Evolutionary conservation across 345 rosid species (phyloP).

Genomic region (Eucalyptus viminalis): DNA sequence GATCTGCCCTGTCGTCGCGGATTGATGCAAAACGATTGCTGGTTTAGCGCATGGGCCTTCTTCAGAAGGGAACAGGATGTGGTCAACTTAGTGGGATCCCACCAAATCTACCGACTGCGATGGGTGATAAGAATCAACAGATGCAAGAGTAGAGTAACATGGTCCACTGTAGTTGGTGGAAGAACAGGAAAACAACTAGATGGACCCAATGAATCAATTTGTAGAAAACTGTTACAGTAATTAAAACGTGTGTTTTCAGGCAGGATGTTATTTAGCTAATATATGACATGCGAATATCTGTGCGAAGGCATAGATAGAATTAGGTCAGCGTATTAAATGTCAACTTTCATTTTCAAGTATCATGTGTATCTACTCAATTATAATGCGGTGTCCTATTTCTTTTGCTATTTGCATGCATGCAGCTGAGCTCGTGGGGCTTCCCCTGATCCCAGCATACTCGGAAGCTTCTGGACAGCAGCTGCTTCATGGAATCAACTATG

Average conservation of each 20-base stretch:
- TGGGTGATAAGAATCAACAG: not conserved
- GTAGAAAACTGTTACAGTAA: not conserved
- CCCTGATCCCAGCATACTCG: conserved; percentile 72
- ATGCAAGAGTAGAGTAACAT: not conserved
- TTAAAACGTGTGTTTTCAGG: not conserved
- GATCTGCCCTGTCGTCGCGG: not conserved
- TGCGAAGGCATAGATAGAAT: not conserved
- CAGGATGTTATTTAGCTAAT: not conserved
- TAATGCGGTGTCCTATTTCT: not conserved
- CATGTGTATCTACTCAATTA: not conserved
- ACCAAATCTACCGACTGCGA: not conserved
- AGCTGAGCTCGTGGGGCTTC: conserved; percentile 78
- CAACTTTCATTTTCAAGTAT: not conserved
- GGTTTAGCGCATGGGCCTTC: not conserved
- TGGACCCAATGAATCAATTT: not conserved
- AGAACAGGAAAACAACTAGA: not conserved
- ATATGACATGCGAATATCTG: not conserved
- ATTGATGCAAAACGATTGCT: not conserved
- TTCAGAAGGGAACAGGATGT: not conserved
- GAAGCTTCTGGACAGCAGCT: conserved; percentile 71
- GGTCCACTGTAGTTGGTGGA: not conserved
- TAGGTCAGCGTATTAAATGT: not conserved
- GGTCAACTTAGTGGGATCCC: not conserved
- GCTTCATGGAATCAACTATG: conserved; percentile 84
- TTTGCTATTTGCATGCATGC: not conserved